Evolutionary conservation across 2,329 filamentous ascomycete species (phyloP).

Genomic region (Ceratocystis colombiana): DNA sequence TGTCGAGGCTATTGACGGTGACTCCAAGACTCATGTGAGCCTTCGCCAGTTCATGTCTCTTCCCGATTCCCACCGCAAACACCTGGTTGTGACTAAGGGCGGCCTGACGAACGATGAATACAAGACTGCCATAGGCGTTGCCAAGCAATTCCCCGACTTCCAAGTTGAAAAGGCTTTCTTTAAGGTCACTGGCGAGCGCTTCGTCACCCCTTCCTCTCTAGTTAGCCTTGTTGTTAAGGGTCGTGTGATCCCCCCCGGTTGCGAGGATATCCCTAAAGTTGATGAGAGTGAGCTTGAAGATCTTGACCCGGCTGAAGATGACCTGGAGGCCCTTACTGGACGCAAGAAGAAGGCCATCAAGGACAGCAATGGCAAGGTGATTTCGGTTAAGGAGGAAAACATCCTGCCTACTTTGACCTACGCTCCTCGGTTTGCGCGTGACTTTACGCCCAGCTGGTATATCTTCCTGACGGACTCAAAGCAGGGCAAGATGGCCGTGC

Average conservation of each 20-base stretch:
- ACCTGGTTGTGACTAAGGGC: slow-evolving; percentile 57
- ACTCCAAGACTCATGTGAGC: slow-evolving; percentile 62
- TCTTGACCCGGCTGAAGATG: slow-evolving; percentile 83
- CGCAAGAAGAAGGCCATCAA: slow-evolving; percentile 61
- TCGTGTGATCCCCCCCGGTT: slow-evolving; percentile 82
- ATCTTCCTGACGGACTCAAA: slow-evolving; percentile 91
- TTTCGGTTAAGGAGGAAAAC: slow-evolving; percentile 50
- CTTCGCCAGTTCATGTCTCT: slow-evolving; percentile 85
- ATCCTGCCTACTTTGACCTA: slow-evolving; percentile 76
- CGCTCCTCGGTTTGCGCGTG: slow-evolving; percentile 80
- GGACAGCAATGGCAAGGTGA: slow-evolving; percentile 47
- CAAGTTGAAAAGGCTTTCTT: slow-evolving; percentile 90
- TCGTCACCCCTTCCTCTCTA: slow-evolving; percentile 82
- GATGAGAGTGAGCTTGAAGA: slow-evolving; percentile 77
- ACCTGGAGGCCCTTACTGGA: slow-evolving; percentile 73
- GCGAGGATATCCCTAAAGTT: slow-evolving; percentile 60
- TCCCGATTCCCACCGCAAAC: slow-evolving; percentile 62
- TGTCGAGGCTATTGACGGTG: slow-evolving; percentile 59
- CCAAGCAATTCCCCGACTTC: slow-evolving; percentile 72
- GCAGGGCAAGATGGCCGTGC: slow-evolving; percentile 90
- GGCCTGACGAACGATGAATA: slow-evolving; percentile 71
- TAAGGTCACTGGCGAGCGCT: slow-evolving; percentile 92
- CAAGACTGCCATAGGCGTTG: slow-evolving; percentile 61
- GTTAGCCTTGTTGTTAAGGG: slow-evolving; percentile 94
- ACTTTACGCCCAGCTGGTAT: slow-evolving; percentile 85